Evolutionary conservation across 371 early-diverging fungal genomes (phyloP), one percentile per base, ranked within the genome.

Genomic region (Homolaphlyctis polyrhiza): DNA sequence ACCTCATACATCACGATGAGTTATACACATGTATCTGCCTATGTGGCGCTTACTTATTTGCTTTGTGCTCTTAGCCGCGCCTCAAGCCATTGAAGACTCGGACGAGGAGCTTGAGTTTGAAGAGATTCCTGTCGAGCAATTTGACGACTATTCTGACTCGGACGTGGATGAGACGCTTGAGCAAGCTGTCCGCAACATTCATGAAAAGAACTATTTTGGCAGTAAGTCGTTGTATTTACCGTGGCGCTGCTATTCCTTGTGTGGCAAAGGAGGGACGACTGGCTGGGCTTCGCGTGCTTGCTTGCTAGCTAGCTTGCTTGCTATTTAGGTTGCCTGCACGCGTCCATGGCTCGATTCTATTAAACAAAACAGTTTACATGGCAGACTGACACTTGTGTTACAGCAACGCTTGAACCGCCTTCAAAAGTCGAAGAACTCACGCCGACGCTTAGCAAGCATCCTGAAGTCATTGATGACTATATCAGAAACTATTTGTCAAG

Each of bases 381-480:
- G n/a, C n/a, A n/a, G n/a, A n/a, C n/a, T n/a, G n/a, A 23, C 35
- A 14, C 27, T 8, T 30, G 35, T 55, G 63, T 27, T 13, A 23
- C 48, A 66, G 66, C 43, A 27, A 23, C n/a, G 21, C 32, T 64
- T 25, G 58, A 65, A 33, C 35, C 65, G 30, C 2, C 34, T 0
- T 28, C 55, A 18, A 62, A 63, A 36, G 45, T 54, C 21, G 75
- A 69, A 16, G 69, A 77, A 36, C 50, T 57, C 35, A 58, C 65
- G 14, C 64, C 63, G 29, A 51, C 57, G 14, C 54, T 79, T n/a
- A 71, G 69, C 18, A 74, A 79, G 47, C 67, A 73, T 13, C 78
- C 81, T 3, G 83, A 82, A 59, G 79, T 82, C 27, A 70, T 82
- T 30, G 83, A 82, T 61, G 83, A 82, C 54, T 82, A 64, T 58